Evolutionary conservation across 805 yeast species (phyloP).

Genomic region (Kluyveromyces nonfermentans): DNA sequence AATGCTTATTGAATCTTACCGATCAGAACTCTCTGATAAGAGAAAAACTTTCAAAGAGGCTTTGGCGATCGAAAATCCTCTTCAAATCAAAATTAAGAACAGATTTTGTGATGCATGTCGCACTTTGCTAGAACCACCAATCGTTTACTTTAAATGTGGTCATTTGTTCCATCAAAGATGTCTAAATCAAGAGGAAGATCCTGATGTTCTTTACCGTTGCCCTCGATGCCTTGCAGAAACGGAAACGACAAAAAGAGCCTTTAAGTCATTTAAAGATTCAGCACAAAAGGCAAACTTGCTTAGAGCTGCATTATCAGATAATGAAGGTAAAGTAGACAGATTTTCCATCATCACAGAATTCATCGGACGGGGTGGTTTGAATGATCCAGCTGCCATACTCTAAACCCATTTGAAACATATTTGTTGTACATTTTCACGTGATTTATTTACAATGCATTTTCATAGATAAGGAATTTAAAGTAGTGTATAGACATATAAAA

Average conservation of each 20-base stretch:
- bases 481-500: background rate
- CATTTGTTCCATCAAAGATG: constrained; percentile 86
- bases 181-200: constrained; percentile 38
- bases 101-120: constrained; percentile 60
- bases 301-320: constrained; percentile 41
- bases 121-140: constrained; percentile 61
- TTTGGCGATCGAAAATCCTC: constrained; percentile 30
- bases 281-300: constrained; percentile 59
- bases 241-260: constrained; percentile 52
- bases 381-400: constrained; percentile 21
- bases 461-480: background rate
- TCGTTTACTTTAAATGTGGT: constrained; percentile 73
- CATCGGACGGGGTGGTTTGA: constrained; percentile 83
- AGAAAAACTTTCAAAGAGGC: constrained; percentile 44
- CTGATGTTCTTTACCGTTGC: constrained; percentile 37
- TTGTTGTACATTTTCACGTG: background rate
- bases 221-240: constrained; percentile 69
- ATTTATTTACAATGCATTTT: background rate
- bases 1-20: constrained; percentile 58
- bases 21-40: constrained; percentile 51
- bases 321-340: constrained; percentile 43
- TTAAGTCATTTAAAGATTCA: constrained; percentile 50
- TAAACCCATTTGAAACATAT: constrained; percentile 1
- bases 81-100: constrained; percentile 40
- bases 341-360: constrained; percentile 72